Conservation (phyloP, 768 basidiomycete genomes). For the Kwoniella newhampshirensis region DNA sequence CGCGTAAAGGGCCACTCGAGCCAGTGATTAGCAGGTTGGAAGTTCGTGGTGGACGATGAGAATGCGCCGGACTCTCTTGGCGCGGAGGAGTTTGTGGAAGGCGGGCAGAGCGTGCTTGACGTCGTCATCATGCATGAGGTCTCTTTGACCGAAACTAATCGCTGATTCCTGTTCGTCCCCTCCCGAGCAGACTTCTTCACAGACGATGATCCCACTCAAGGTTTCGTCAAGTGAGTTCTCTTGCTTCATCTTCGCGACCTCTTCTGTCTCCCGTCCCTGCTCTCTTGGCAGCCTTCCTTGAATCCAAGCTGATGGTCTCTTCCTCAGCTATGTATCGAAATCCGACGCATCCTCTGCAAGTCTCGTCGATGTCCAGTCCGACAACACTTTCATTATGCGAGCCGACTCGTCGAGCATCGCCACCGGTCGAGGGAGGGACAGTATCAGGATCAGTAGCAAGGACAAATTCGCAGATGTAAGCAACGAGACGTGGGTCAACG, state of each 20-base stretch:
- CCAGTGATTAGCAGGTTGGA: too few relatives aligned
- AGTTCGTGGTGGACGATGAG: too few relatives aligned
- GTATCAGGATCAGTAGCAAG: slow-evolving; percentile 48
- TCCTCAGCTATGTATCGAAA: slow-evolving; percentile 45
- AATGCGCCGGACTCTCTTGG: too few relatives aligned
- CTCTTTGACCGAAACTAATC: background rate
- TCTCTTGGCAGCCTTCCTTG: background rate
- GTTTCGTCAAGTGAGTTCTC: slow-evolving; percentile 39
- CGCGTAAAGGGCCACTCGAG: too few relatives aligned
- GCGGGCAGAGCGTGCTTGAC: background rate
- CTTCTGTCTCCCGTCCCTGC: background rate
- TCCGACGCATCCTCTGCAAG: slow-evolving; percentile 27
- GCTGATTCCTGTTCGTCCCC: background rate
- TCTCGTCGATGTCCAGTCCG: slow-evolving; percentile 27
- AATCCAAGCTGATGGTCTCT: background rate
- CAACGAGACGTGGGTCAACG: background rate
- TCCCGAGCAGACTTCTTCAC: slow-evolving; percentile 44
- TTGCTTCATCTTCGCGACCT: background rate
- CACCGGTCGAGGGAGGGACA: slow-evolving; percentile 45
- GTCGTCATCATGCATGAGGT: background rate
- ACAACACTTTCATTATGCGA: slow-evolving; percentile 43
- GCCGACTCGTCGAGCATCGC: slow-evolving; percentile 40
- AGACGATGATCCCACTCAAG: slow-evolving; percentile 46
- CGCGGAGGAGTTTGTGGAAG: too few relatives aligned
- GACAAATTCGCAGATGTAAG: slow-evolving; percentile 49